Evolutionary conservation across 108 stramenopile genomes (phyloP).

Genomic region (Nitzschia sp.): DNA sequence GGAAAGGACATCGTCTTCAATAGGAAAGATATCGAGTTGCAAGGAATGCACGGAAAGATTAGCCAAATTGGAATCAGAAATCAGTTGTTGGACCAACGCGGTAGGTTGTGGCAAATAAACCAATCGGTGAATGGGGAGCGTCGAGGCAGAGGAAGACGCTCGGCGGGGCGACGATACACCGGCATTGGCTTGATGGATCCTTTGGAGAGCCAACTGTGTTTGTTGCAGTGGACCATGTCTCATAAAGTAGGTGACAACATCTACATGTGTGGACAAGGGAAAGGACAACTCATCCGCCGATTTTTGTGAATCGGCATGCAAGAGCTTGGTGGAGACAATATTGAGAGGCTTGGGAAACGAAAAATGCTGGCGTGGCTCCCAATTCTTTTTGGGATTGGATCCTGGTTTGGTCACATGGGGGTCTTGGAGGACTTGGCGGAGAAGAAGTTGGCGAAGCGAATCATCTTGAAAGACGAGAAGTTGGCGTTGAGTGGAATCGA

Average conservation of each 20-base stretch:
- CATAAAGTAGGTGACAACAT: constrained; percentile 55
- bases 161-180: not conserved
- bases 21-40: constrained; percentile 54
- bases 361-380: constrained; percentile 38
- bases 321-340: constrained; percentile 45
- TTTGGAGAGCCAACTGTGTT: constrained; percentile 20
- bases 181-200: constrained; percentile 2
- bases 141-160: not conserved
- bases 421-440: constrained; percentile 55
- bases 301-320: constrained; percentile 7
- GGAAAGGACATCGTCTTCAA: constrained; percentile 49
- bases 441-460: constrained; percentile 43
- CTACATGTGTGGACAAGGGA: constrained; percentile 23
- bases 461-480: constrained; percentile 52
- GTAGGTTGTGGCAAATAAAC: constrained; percentile 56
- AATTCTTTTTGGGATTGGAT: constrained; percentile 34
- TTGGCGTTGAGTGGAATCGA: constrained; percentile 36
- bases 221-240: constrained; percentile 32
- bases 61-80: constrained; percentile 23
- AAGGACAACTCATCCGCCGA: not conserved
- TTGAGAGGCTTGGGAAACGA: constrained; percentile 33
- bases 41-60: constrained; percentile 42
- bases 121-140: constrained; percentile 39
- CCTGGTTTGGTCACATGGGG: constrained; percentile 32
- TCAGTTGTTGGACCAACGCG: constrained; percentile 32